Base-by-base conservation (phyloP, 176 grass and related monocot species). In the Saccharum spontaneum region DNA sequence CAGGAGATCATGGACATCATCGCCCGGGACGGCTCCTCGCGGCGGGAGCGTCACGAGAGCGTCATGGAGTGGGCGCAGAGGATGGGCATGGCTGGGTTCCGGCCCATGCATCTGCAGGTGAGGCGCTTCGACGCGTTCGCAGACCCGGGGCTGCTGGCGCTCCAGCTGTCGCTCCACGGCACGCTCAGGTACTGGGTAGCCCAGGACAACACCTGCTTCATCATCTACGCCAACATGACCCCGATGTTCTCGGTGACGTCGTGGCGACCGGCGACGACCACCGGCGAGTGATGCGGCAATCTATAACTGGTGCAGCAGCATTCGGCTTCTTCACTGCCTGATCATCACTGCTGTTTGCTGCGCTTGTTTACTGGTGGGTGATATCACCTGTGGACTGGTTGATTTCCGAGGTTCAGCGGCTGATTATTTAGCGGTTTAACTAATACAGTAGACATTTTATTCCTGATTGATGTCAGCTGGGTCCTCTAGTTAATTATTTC, bases 1-100 rank as follows among this genome's bases (percentile, higher is more conserved):
- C 82, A 91, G 70, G 82, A 92, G 83, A 94, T 97, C 37, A 90
- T 69, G 82, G 88, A 87, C 48, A 89, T 94, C 23, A 40, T 97
- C 12, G 59, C 85, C 26, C 83, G 69, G 34, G 82, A 90, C 0
- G 94, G 89, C 1, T 0, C 48, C 16, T 0, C n/a, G 22, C 37
- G 68, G 20, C 37, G 20, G 68, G 68, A 71, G 81, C 84, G 92
- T 14, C 94, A 97, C n/a, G 90, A 97, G 69, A 59, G 10, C 64
- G 8, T 89, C 7, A 63, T 40, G 28, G 4, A 23, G 0, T 97
- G 92, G 92, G 40, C 38, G 14, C 33, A 3, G 60, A 43, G 90
- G 67, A 77, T 97, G 73, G 26, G 48, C 18, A 10, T 7, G 6
- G 83, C 90, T 0, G 86, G 90, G 2, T 97, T 94, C 75, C 20